A percentile compares a stretch with the other conserved stretches of the same genome.
Conservation (phyloP, 2,329 filamentous ascomycete species). For the Aspergillus nomiae region DNA sequence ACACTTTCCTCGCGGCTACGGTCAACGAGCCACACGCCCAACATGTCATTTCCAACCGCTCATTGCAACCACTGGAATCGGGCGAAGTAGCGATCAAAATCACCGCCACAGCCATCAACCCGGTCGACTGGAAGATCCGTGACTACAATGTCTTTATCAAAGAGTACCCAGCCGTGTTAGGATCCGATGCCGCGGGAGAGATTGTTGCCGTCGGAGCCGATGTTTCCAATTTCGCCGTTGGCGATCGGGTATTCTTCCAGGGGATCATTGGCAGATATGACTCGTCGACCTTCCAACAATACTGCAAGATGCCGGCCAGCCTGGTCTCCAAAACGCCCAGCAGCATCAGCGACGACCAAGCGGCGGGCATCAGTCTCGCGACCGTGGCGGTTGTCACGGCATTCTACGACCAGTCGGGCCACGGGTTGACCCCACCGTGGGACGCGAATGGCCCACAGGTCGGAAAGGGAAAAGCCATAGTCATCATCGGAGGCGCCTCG, state of each 20-base stretch:
- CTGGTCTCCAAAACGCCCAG: constrained; percentile 36
- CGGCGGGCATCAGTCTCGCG: constrained; percentile 27
- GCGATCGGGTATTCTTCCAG: constrained; percentile 39
- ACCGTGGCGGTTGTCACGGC: constrained; percentile 20
- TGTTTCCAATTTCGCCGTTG: constrained; percentile 20
- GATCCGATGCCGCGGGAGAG: constrained; percentile 26
- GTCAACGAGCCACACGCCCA: constrained; percentile 14
- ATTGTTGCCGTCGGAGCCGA: constrained; percentile 21
- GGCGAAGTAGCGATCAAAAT: constrained; percentile 18
- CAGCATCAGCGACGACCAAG: constrained; percentile 33
- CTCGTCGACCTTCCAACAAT: constrained; percentile 41
- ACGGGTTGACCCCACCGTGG: constrained; percentile 35
- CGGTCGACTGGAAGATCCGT: constrained; percentile 33
- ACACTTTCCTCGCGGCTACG: constrained; percentile 16
- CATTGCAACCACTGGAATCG: constrained; percentile 17
- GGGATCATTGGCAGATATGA: constrained; percentile 35
- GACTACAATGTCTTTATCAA: constrained; percentile 26
- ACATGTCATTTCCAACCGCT: constrained; percentile 20
- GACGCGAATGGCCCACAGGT: constrained; percentile 21
- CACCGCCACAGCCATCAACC: constrained; percentile 24
- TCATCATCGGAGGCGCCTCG: constrained; percentile 39
- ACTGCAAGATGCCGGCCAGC: constrained; percentile 36
- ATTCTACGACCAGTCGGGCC: constrained; percentile 18
- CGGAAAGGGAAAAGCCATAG: constrained; percentile 23
- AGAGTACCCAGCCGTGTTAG: constrained; percentile 15